Conservation (phyloP, 495 filamentous ascomycete species). For the Neurospora sp. region DNA sequence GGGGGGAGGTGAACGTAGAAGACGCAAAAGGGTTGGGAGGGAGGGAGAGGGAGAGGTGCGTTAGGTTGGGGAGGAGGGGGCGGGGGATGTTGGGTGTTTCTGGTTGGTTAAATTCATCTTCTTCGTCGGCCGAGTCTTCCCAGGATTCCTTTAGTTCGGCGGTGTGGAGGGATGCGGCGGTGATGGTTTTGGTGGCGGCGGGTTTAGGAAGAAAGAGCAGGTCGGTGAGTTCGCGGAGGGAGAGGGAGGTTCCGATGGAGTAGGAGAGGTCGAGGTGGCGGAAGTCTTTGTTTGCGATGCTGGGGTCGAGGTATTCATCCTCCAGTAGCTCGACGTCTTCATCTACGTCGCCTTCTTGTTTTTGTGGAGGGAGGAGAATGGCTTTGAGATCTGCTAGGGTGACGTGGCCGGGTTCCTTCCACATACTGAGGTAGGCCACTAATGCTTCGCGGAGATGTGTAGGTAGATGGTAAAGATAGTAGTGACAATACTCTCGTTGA, state of each 20-base stretch:
- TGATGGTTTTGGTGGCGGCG: constrained; percentile 1
- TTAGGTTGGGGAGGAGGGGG: constrained; percentile 37
- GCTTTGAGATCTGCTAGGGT: constrained; percentile 31
- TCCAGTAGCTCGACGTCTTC: constrained; percentile 17
- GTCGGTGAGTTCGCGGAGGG: constrained; percentile 48
- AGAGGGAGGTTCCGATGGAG: constrained; percentile 49
- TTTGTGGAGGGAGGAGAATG: constrained; percentile 24
- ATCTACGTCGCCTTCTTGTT: constrained; percentile 14
- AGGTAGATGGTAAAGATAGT: constrained; percentile 55
- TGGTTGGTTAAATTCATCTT: neutral
- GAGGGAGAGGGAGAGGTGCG: constrained; percentile 47
- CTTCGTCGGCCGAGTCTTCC: constrained; percentile 34
- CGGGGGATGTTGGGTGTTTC: constrained; percentile 14
- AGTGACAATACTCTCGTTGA: constrained; percentile 54
- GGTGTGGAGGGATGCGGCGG: neutral
- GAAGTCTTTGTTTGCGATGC: constrained; percentile 41
- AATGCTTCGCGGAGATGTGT: constrained; percentile 49
- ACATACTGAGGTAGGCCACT: constrained; percentile 52
- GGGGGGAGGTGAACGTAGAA: neutral
- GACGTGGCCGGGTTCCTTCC: constrained; percentile 31
- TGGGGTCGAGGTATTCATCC: constrained; percentile 2
- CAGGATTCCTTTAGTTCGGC: constrained; percentile 8
- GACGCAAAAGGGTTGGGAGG: constrained; percentile 11
- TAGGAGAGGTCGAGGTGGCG: constrained; percentile 53
- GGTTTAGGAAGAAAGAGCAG: constrained; percentile 30